Evolutionary conservation across 164 flowering plant species (phyloP).

Genomic region (Magnolia kwangsiensis): DNA sequence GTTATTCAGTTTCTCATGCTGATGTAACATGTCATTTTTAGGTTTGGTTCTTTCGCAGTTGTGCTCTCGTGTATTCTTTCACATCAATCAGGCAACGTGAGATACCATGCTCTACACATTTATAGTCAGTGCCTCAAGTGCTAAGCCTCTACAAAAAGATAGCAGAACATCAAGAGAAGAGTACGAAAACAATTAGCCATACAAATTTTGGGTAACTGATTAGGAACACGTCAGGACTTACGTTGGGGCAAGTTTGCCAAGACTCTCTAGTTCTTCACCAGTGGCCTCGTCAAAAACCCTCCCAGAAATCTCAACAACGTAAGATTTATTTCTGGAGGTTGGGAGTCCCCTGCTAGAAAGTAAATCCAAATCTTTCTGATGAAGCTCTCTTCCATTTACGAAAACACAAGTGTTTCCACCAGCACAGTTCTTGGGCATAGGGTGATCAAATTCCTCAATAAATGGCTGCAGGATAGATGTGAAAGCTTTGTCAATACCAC

Average conservation of each 20-base stretch:
- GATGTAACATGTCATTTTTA: too few relatives aligned
- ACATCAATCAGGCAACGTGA: too few relatives aligned
- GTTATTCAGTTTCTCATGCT: too few relatives aligned
- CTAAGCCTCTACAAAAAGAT: neutral
- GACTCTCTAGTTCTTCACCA: slow-evolving; percentile 75
- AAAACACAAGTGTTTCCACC: slow-evolving; percentile 75
- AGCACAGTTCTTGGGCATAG: slow-evolving; percentile 70
- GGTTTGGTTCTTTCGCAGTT: too few relatives aligned
- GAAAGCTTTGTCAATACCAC: neutral
- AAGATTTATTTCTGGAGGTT: slow-evolving; percentile 50
- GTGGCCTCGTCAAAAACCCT: slow-evolving; percentile 70
- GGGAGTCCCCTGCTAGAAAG: slow-evolving; percentile 87
- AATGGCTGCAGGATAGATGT: slow-evolving; percentile 57
- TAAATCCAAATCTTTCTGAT: slow-evolving; percentile 74
- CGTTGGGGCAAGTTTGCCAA: slow-evolving; percentile 98
- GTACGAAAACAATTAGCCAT: neutral
- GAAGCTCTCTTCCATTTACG: slow-evolving; percentile 94
- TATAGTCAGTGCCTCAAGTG: too few relatives aligned
- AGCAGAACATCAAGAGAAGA: neutral
- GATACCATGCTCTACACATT: too few relatives aligned
- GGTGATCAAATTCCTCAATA: slow-evolving; percentile 78
- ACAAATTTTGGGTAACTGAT: neutral
- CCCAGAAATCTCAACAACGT: slow-evolving; percentile 74
- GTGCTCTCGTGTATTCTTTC: too few relatives aligned
- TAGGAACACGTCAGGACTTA: slow-evolving; percentile 33